These are phyloP conservation scores for Platanthera guangdongensis DNA, from an alignment of 106 monocot genomes.

Conservation along the genomic window DNA sequence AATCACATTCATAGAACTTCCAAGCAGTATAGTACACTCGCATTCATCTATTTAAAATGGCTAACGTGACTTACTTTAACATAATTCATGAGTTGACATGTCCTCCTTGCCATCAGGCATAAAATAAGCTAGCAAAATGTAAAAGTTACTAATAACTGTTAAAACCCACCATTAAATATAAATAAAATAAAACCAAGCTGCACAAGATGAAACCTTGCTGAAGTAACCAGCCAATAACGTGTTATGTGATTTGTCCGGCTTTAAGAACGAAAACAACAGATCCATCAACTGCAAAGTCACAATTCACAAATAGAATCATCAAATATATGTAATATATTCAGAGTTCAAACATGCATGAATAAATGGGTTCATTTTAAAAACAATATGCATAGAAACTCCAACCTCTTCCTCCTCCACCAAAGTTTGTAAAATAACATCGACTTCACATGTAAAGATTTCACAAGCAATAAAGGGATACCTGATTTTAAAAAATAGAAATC, in stretches of 20 bases:
- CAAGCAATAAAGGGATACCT: slow-evolving; percentile 89
- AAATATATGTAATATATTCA: slow-evolving; percentile 1
- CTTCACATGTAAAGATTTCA: slow-evolving; percentile 86
- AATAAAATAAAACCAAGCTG: neutral
- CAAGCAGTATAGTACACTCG: no score
- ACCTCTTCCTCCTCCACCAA: slow-evolving; percentile 82
- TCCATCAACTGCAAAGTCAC: slow-evolving; percentile 41
- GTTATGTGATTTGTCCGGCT: slow-evolving; percentile 54
- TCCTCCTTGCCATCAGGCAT: slow-evolving; percentile 42
- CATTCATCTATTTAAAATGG: neutral
- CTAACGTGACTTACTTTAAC: slow-evolving; percentile 37
- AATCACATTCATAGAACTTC: no score
- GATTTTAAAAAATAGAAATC: slow-evolving; percentile 4
- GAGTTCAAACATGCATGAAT: neutral
- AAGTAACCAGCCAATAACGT: slow-evolving; percentile 77
- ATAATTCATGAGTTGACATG: slow-evolving; percentile 40
- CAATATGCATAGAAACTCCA: neutral
- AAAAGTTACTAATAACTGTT: neutral
- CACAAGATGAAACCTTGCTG: slow-evolving; percentile 53
- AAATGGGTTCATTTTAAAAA: neutral
- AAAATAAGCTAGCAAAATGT: slow-evolving; percentile 34
- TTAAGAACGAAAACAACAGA: slow-evolving; percentile 73
- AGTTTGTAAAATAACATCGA: slow-evolving; percentile 70
- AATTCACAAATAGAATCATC: slow-evolving; percentile 1
- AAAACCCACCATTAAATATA: neutral